Evolutionary conservation across 2,329 filamentous ascomycete genomes (phyloP), one percentile per base, ranked within the genome.

Genomic region (Nemania abortiva): DNA sequence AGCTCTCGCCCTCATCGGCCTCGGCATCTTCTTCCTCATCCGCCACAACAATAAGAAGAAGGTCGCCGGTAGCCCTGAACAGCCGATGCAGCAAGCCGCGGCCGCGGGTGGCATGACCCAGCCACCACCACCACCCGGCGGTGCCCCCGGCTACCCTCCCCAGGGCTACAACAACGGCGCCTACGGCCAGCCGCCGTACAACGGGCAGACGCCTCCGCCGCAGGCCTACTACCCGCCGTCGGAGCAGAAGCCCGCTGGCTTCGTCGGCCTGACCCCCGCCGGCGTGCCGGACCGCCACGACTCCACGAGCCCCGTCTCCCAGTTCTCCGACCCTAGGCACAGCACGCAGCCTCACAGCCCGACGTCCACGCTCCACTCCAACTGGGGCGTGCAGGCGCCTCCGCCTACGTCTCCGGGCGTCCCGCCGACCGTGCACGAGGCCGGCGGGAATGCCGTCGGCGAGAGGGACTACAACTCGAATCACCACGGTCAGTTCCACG

Each of bases 401-500:
- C 74, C 76, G 42, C 74, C 75, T 13, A 56, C 66, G 5, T 71
- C 75, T 2, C 65, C 66, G 1, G 72, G 69, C n/a, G 71, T 76
- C 0, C 76, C 75, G 13, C 69, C 71, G 0, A 76, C 74, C 1
- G 78, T 83, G 27, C 76, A 83, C 65, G 83, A 84, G 74, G 82
- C 81, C 1, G 78, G 80, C 27, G 77, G 77, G 1, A 78, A 79
- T 20, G 74, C 71, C 4, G 75, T 79, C 13, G 80, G 81, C 10
- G 74, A 70, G 13, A 57, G 70, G 3, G 75, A 75, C 42, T 75
- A 74, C 11, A 77, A 79, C 57, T 61, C 73, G 27, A 75, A 81
- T 54, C 80, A 82, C 61, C 78, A 72, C 9, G 81, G 82, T 1
- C 74, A 83, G 63, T 80, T 83, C 65, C 81, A 84, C 52, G 83